phyloP scores from a whole-genome alignment of 306 rosid species.

The Lathyrus tuberosus region DNA sequence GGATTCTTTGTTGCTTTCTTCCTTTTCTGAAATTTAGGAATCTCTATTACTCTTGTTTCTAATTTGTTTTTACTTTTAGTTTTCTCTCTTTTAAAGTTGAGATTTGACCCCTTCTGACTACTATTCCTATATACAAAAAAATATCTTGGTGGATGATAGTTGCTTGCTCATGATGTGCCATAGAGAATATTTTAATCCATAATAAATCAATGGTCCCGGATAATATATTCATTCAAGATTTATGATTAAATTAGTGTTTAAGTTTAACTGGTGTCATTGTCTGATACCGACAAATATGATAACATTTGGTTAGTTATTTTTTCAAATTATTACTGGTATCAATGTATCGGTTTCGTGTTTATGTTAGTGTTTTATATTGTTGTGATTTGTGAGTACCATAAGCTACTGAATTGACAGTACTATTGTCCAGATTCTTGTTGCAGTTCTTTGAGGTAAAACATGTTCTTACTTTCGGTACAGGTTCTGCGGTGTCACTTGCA shows the following conservation, averaged over 20 bases:
- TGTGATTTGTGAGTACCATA: constrained; percentile 35
- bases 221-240: constrained; percentile 39
- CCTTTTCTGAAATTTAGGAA: constrained; percentile 50
- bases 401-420: constrained; percentile 32
- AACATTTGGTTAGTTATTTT: background rate
- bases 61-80: constrained; percentile 35
- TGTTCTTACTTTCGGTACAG: constrained; percentile 11
- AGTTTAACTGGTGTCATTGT: background rate
- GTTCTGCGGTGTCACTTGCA: constrained; percentile 31
- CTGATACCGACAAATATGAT: background rate
- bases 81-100: constrained; percentile 53
- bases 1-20: constrained; percentile 49
- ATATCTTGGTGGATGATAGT: constrained; percentile 41
- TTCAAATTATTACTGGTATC: background rate
- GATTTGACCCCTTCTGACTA: constrained; percentile 44
- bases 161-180: constrained; percentile 44
- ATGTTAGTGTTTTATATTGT: background rate
- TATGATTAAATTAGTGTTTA: constrained; percentile 8
- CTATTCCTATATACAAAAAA: constrained; percentile 32
- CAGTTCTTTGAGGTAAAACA: constrained; percentile 36
- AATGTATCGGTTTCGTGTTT: background rate
- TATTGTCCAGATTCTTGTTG: constrained; percentile 33
- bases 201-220: constrained; percentile 36
- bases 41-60: constrained; percentile 46
- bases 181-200: constrained; percentile 34